Evolutionary conservation across 257 asterid genomes (phyloP).

Genomic region (Solanum sitiens): DNA sequence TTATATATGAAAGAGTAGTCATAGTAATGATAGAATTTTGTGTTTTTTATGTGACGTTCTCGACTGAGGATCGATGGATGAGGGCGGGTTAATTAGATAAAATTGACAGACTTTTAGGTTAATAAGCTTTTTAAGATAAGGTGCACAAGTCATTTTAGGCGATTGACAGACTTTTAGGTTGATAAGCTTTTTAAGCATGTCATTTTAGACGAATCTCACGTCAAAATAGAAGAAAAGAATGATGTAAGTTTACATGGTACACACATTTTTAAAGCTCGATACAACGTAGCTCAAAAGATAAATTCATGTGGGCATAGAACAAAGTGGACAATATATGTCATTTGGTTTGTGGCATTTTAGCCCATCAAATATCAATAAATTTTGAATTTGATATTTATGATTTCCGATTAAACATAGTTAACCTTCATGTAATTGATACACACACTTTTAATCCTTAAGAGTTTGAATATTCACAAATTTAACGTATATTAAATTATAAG

Average conservation of each 20-base stretch:
- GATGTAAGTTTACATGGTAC: not conserved
- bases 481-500: not conserved
- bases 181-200: too few species aligned
- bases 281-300: not conserved
- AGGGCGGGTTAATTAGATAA: not conserved
- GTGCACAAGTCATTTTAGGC: too few species aligned
- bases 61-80: not conserved
- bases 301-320: rapidly evolving
- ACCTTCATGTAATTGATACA: not conserved
- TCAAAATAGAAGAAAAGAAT: not conserved
- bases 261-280: not conserved
- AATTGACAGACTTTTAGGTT: not conserved
- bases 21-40: not conserved
- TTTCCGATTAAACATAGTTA: too few species aligned
- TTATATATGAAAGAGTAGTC: not conserved
- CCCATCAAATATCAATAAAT: not conserved
- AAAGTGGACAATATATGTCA: not conserved
- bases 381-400: too few species aligned
- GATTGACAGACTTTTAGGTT: too few species aligned
- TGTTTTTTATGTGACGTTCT: not conserved
- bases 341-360: not conserved
- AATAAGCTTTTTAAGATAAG: not conserved
- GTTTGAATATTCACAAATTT: not conserved
- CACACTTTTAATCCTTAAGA: not conserved
- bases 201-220: not conserved